These are phyloP conservation scores for Avena insularis DNA, from an alignment of 176 grass and related monocot genomes.

Conservation along the genomic window DNA sequence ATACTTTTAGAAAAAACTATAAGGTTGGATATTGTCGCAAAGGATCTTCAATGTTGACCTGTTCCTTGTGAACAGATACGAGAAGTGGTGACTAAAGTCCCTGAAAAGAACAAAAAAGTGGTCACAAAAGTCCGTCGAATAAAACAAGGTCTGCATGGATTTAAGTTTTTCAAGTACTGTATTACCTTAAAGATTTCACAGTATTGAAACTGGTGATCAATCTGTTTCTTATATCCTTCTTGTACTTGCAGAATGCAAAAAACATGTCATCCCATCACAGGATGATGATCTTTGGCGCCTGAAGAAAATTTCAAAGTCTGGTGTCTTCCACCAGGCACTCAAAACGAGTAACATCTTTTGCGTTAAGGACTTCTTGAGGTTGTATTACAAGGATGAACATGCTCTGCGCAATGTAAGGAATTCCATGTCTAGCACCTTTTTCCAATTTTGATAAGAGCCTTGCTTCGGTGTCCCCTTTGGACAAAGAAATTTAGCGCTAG, in stretches of 20 bases:
- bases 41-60: not conserved
- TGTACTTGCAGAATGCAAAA: conserved; percentile 40
- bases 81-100: conserved; percentile 17
- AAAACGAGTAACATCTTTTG: not conserved
- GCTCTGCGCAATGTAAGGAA: conserved; percentile 45
- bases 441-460: no score
- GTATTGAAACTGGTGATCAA: not conserved
- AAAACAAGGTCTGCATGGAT: conserved; percentile 34
- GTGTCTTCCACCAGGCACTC: conserved; percentile 37
- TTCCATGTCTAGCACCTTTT: not conserved
- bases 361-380: conserved; percentile 53
- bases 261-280: conserved; percentile 34
- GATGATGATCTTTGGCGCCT: conserved; percentile 58
- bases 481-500: no score
- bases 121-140: no score
- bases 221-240: not conserved
- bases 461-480: no score
- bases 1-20: no score
- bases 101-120: no score
- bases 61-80: conserved; percentile 2
- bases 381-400: conserved; percentile 32
- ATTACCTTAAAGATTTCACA: not conserved
- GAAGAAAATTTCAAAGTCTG: conserved; percentile 40
- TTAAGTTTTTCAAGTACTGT: not conserved
- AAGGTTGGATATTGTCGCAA: no score